phyloP scores from a whole-genome alignment of 371 early-diverging fungal genomes.

The Synchytrium microbalum region DNA sequence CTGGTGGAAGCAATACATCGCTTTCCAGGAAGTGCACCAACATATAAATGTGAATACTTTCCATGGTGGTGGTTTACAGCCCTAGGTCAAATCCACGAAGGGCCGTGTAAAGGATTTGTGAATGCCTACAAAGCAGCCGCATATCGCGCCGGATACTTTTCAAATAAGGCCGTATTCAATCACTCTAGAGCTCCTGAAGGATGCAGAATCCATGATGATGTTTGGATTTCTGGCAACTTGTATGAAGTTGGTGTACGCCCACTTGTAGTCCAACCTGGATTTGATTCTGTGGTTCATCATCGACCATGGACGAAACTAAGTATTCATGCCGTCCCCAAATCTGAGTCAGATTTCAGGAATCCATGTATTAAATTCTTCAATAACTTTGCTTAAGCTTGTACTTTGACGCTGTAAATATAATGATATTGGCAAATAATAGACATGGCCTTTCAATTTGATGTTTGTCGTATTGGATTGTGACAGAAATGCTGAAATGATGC shows the following conservation, averaged over 20 bases:
- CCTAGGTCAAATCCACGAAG: conserved; percentile 3
- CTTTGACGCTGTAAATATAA: no score
- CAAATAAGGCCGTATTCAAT: conserved; percentile 11
- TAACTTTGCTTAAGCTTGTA: conserved; percentile 7
- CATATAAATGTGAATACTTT: conserved; percentile 17
- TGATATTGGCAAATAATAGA: no score
- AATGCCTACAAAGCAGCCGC: conserved; percentile 18
- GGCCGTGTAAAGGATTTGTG: conserved; percentile 16
- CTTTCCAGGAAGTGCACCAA: conserved; percentile 1
- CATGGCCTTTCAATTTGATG: no score
- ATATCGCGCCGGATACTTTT: conserved; percentile 16
- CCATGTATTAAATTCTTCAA: conserved; percentile 21
- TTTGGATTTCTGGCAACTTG: conserved; percentile 22
- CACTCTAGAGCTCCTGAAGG: conserved; percentile 13
- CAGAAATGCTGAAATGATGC: no score
- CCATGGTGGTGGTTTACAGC: conserved; percentile 10
- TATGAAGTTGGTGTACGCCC: conserved; percentile 12
- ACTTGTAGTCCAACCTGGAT: conserved; percentile 13
- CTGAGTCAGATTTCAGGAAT: conserved; percentile 17
- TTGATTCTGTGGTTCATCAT: conserved; percentile 9
- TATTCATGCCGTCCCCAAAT: conserved; percentile 13
- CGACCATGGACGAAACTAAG: conserved; percentile 8
- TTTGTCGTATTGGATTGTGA: no score
- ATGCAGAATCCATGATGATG: conserved; percentile 24
- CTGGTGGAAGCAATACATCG: conserved; percentile 11